Evolutionary conservation across 73 alveolate genomes (phyloP).

Genomic region (Breviolum minutum): DNA sequence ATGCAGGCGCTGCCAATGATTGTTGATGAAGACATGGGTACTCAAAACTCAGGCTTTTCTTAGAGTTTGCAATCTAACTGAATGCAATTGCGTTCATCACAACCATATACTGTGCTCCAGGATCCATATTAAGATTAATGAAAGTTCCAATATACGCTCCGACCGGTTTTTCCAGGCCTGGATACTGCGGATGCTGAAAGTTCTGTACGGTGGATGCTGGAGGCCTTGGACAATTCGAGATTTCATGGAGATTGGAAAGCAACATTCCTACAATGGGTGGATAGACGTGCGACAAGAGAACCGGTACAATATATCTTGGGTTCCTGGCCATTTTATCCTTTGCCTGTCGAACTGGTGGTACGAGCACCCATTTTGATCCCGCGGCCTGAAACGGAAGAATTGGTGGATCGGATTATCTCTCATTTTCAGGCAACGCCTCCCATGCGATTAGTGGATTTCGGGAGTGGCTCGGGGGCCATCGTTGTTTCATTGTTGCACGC

Average conservation of each 20-base stretch:
- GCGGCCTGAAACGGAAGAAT: slow-evolving; percentile 76
- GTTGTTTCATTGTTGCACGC: slow-evolving; percentile 28
- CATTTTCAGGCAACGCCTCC: not conserved
- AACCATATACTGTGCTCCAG: too few species aligned
- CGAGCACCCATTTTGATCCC: slow-evolving; percentile 71
- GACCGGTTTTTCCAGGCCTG: slow-evolving; percentile 5
- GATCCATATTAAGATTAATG: not conserved
- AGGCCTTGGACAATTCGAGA: not conserved
- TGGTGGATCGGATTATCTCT: slow-evolving; percentile 4
- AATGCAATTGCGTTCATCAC: too few species aligned
- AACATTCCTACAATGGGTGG: slow-evolving; percentile 2
- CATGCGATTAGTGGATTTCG: slow-evolving; percentile 31
- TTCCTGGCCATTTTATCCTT: slow-evolving; percentile 81
- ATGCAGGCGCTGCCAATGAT: not conserved
- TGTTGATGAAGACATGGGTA: not conserved
- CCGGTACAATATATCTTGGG: slow-evolving; percentile 89
- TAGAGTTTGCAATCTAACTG: too few species aligned
- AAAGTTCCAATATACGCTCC: too few species aligned
- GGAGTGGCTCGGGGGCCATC: slow-evolving; percentile 83
- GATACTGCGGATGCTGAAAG: slow-evolving; percentile 22
- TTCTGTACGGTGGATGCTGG: slow-evolving; percentile 67
- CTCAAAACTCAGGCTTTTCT: too few species aligned
- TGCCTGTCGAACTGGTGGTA: slow-evolving; percentile 41
- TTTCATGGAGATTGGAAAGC: not conserved
- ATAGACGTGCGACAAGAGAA: slow-evolving; percentile 5